Evolutionary conservation across 352 stramenopile genomes (phyloP), one percentile per base, ranked within the genome.

Genomic region (Pythium angustatum): DNA sequence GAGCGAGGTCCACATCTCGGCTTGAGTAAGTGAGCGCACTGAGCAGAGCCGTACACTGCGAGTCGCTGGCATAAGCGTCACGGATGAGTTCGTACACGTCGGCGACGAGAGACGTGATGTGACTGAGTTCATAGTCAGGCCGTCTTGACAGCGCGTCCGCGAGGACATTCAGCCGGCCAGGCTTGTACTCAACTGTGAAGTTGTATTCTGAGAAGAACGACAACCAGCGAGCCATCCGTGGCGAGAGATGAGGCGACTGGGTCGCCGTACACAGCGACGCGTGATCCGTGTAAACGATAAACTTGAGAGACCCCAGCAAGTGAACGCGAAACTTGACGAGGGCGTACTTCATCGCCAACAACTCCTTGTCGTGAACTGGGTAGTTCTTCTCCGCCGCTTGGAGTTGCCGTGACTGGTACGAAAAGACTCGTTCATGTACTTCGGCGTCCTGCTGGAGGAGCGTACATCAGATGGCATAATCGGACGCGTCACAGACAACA

Each of bases 271-370:
- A 22, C 45, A 53, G 45, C 19, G 30, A 44, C 19, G 50, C 31
- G n/a, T 57, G 50, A 27, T 44, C 50, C 11, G 50, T 57, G 50
- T 44, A 43, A 5, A 57, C 17, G 7, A 15, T n/a, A 30, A 57
- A 57, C 30, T 1, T 15, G 19, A 15, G 21, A 17, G n/a, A 31
- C 30, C 3, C 55, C 1, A 45, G 17, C 1, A 53, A 33, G 41
- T 62, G 21, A 3, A 52, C 55, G 5, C 41, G 40, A n/a, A 62
- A 54, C 40, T 62, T 62, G 0, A 31, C 41, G 0, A 62, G 43
- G 1, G 55, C 55, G 43, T 62, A 54, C 55, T 53, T 51, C 55
- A 62, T 62, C 1, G 55, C 55, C 14, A 62, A 21, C 2, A 62
- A n/a, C n/a, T 53, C 28, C 30, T 62, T 62, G 55, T 62, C 55